phyloP scores from a whole-genome alignment of 2,329 filamentous ascomycete genomes.

The Colletotrichum tanaceti region DNA sequence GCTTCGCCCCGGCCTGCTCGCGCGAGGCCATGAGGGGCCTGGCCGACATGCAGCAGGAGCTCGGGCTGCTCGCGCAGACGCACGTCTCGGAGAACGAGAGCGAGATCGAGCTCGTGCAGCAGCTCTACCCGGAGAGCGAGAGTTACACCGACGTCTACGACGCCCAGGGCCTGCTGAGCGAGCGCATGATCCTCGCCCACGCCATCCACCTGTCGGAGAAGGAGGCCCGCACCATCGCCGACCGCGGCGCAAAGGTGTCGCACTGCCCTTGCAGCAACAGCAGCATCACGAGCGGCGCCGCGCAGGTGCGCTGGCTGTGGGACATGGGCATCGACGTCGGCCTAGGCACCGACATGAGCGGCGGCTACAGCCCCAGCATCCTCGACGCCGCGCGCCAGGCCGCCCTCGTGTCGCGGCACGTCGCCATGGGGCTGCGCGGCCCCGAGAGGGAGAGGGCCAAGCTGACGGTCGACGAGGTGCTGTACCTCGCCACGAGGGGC shows the following conservation, averaged over 20 bases:
- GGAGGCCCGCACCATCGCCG: constrained; percentile 74
- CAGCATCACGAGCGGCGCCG: constrained; percentile 81
- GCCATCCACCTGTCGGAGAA: constrained; percentile 78
- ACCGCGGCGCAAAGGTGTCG: constrained; percentile 73
- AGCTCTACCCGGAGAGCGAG: constrained; percentile 72
- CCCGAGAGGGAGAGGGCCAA: constrained; percentile 65
- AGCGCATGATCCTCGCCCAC: constrained; percentile 85
- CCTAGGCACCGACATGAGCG: constrained; percentile 89
- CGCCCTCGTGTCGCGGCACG: constrained; percentile 78
- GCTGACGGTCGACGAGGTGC: constrained; percentile 83
- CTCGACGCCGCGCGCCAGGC: constrained; percentile 88
- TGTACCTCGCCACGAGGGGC: constrained; percentile 89
- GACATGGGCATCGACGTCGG: constrained; percentile 82
- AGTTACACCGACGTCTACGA: constrained; percentile 88
- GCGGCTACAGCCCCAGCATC: constrained; percentile 85
- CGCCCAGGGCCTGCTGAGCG: constrained; percentile 72
- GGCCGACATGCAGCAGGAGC: constrained; percentile 71
- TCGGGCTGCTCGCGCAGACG: constrained; percentile 80
- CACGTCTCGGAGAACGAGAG: constrained; percentile 86
- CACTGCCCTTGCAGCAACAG: constrained; percentile 93
- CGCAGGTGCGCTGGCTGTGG: constrained; percentile 79
- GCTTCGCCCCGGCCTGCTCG: constrained; percentile 74
- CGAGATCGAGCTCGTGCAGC: constrained; percentile 77
- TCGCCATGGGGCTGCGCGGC: constrained; percentile 65
- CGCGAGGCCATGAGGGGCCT: constrained; percentile 70